Evolutionary conservation across 2,329 filamentous ascomycete species (phyloP).

Genomic region (Apiospora pterosperma): DNA sequence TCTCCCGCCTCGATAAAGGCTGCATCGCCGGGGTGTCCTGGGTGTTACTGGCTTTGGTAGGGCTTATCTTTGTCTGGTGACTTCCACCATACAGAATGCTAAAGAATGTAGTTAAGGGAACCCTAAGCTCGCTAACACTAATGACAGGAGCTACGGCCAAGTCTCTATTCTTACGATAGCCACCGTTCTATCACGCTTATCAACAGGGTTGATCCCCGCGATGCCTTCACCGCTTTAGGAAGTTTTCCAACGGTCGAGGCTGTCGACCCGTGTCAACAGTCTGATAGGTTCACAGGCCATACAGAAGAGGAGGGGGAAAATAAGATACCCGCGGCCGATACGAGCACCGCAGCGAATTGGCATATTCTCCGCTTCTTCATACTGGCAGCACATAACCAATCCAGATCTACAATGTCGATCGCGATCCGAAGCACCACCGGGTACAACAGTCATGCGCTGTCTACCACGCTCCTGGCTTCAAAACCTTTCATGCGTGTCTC

Average conservation of each 20-base stretch:
- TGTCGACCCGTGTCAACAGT: neutral
- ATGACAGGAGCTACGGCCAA: neutral
- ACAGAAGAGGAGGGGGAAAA: too few species aligned
- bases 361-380: neutral
- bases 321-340: neutral
- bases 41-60: neutral
- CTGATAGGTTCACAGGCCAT: neutral
- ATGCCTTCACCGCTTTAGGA: neutral
- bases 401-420: neutral
- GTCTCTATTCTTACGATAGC: neutral
- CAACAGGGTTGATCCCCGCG: neutral
- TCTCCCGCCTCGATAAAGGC: neutral
- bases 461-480: neutral
- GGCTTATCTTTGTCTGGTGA: neutral
- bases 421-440: neutral
- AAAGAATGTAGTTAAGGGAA: neutral
- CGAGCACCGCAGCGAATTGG: neutral
- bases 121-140: neutral
- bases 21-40: neutral
- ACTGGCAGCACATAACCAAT: too few species aligned
- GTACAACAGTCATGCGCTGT: neutral
- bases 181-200: neutral
- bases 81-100: neutral
- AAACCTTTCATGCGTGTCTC: neutral
- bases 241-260: slow-evolving; percentile 1